phyloP scores from a whole-genome alignment of 306 rosid genomes.

The Quercus alba region DNA sequence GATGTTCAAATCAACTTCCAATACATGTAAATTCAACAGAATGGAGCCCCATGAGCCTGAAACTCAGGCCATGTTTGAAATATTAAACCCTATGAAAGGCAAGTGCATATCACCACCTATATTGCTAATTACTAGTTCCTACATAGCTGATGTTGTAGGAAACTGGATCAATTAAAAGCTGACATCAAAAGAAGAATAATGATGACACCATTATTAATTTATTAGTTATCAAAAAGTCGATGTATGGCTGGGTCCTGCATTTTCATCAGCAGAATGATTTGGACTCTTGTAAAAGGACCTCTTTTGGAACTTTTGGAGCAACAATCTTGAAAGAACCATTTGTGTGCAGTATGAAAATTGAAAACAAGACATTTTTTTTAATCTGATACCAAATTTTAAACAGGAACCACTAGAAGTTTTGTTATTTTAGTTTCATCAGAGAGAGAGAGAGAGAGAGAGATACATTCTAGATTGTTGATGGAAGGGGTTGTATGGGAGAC shows the following conservation, averaged over 20 bases:
- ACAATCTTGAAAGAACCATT: background rate
- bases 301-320: background rate
- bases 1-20: background rate
- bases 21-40: background rate
- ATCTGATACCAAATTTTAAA: background rate
- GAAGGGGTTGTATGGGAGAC: background rate
- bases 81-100: background rate
- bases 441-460: background rate
- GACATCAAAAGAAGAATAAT: background rate
- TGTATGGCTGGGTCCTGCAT: too few species aligned
- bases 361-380: background rate
- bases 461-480: background rate
- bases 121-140: background rate
- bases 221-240: too few species aligned
- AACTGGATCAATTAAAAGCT: background rate
- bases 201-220: background rate
- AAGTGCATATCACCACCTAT: background rate
- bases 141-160: background rate
- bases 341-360: background rate
- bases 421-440: background rate
- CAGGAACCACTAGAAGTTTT: background rate
- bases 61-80: background rate
- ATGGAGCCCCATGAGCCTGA: background rate
- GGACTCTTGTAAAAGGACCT: too few species aligned
- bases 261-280: too few species aligned